These are phyloP conservation scores for Solanum phureja DNA, from an alignment of 257 asterid genomes.

Conservation along the genomic window DNA sequence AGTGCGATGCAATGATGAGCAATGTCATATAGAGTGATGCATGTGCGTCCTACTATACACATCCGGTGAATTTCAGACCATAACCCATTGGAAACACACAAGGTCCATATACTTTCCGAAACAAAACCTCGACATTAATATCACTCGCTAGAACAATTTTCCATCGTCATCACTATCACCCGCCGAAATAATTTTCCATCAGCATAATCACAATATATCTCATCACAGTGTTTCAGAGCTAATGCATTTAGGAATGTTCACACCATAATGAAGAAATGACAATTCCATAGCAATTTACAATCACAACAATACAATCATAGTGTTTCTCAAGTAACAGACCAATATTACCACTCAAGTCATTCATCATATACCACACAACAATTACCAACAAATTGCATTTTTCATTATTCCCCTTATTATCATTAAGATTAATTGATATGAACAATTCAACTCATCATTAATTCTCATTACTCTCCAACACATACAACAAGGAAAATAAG, in stretches of 20 bases:
- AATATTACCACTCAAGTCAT: background rate
- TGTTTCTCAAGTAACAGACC: background rate
- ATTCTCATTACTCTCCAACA: background rate
- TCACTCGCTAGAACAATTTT: background rate
- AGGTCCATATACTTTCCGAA: too few species aligned
- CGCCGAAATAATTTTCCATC: too few species aligned
- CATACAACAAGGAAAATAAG: background rate
- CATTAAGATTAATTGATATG: background rate
- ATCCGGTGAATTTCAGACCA: background rate
- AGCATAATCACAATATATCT: too few species aligned
- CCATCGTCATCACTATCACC: background rate
- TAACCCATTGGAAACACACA: background rate
- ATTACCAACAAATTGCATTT: background rate
- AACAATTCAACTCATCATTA: background rate
- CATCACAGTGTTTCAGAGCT: background rate
- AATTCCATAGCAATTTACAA: background rate
- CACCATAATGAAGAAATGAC: background rate
- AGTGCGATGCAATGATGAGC: background rate
- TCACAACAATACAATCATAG: background rate
- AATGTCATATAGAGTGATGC: background rate
- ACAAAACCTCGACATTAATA: too few species aligned
- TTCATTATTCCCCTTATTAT: too few species aligned
- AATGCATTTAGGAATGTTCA: too few species aligned
- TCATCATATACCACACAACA: background rate
- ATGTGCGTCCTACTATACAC: background rate